A percentile compares a stretch with the other conserved stretches of the same genome.
Conservation (phyloP, 2,329 filamentous ascomycete species). For the Aureobasidium mangrovei region DNA sequence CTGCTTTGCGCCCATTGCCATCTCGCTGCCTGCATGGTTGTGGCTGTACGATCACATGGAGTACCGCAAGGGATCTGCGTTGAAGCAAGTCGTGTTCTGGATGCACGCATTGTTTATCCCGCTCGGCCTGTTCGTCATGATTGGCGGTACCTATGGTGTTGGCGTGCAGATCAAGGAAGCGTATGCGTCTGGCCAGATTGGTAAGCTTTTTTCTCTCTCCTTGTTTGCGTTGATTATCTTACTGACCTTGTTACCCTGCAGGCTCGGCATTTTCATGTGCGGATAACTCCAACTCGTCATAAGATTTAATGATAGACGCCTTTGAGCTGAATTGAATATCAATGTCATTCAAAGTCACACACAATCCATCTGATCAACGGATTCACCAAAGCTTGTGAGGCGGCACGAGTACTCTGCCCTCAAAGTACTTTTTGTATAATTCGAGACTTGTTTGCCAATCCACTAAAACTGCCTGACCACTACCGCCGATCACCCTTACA, state of each 20-base stretch:
- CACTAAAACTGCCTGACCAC: too few relatives aligned
- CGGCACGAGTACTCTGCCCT: too few relatives aligned
- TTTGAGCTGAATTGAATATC: not conserved
- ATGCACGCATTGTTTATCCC: slow-evolving; percentile 37
- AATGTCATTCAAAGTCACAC: too few relatives aligned
- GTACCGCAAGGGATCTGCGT: slow-evolving; percentile 30
- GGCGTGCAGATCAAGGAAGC: slow-evolving; percentile 45
- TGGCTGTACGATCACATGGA: slow-evolving; percentile 43
- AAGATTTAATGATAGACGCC: not conserved
- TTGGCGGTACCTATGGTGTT: slow-evolving; percentile 43
- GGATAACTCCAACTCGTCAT: slow-evolving; percentile 32
- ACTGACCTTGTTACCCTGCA: slow-evolving; percentile 1
- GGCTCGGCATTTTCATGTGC: slow-evolving; percentile 40
- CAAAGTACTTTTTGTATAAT: too few relatives aligned
- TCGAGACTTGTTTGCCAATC: too few relatives aligned
- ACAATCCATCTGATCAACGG: too few relatives aligned
- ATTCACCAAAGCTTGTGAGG: too few relatives aligned
- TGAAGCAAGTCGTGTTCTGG: slow-evolving; percentile 31
- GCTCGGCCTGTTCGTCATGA: slow-evolving; percentile 39
- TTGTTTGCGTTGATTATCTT: not conserved
- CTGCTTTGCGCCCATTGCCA: slow-evolving; percentile 44
- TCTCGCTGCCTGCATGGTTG: slow-evolving; percentile 41
- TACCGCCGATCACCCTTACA: too few relatives aligned
- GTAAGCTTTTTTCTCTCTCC: slow-evolving; percentile 16
- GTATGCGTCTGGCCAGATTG: slow-evolving; percentile 40